Conservation (phyloP, 345 rosid species). For the Leavenworthia alabamica region DNA sequence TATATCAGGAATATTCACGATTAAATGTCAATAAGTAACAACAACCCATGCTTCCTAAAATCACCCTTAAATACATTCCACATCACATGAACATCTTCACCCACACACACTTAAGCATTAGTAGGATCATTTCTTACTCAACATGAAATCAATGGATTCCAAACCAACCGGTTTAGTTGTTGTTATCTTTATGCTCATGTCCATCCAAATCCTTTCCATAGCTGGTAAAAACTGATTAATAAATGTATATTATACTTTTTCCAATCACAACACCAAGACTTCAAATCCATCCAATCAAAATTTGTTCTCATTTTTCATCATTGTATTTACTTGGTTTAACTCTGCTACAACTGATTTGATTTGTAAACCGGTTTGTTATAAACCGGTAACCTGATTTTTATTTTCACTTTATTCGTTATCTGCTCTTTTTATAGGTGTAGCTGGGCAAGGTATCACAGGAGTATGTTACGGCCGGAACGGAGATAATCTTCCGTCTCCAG, state of each 20-base stretch:
- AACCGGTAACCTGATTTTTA: background rate
- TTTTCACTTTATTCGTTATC: background rate
- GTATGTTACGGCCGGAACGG: constrained; percentile 37
- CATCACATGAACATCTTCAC: background rate
- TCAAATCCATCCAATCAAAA: background rate
- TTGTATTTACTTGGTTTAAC: background rate
- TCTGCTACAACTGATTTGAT: background rate
- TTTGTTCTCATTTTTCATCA: background rate
- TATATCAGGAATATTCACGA: background rate
- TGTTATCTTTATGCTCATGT: background rate
- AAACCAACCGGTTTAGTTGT: constrained; percentile 2
- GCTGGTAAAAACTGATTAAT: background rate
- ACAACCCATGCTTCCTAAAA: constrained; percentile 11
- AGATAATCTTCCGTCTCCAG: constrained; percentile 37
- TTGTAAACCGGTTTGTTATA: background rate
- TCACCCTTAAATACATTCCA: background rate
- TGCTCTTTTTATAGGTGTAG: background rate
- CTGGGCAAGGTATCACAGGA: constrained; percentile 22
- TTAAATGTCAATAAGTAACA: background rate
- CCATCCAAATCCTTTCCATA: background rate
- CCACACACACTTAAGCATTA: background rate
- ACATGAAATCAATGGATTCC: background rate
- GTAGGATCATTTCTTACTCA: background rate
- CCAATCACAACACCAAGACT: background rate
- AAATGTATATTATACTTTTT: background rate